These are phyloP conservation scores for Coleophoma crateriformis DNA, from an alignment of 2,329 filamentous ascomycete genomes.

Conservation along the genomic window DNA sequence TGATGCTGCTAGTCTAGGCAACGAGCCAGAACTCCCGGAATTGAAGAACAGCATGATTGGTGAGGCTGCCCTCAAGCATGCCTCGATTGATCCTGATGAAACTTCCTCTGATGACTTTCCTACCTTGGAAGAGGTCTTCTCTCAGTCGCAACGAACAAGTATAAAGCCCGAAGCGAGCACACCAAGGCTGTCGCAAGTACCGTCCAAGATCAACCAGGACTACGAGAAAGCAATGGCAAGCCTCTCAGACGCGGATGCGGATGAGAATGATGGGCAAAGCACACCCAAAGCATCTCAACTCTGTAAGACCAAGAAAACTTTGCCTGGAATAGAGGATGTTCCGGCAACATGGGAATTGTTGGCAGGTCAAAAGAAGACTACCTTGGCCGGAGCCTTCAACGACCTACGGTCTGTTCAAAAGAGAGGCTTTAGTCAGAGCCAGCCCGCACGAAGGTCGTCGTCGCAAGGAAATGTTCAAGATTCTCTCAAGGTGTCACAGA, in stretches of 20 bases:
- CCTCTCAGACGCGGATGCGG: conserved; percentile 24
- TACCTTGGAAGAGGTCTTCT: conserved; percentile 13
- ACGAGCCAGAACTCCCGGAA: conserved; percentile 1
- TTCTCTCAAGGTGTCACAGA: neutral
- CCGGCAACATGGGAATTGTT: neutral
- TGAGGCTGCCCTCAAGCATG: neutral
- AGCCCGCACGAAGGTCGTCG: neutral
- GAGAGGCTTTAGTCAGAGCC: neutral
- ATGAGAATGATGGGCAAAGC: conserved; percentile 8
- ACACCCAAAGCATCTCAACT: conserved; percentile 15
- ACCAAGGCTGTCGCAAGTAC: conserved; percentile 4
- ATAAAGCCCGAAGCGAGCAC: conserved; percentile 16
- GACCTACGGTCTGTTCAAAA: neutral
- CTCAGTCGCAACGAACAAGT: conserved; percentile 19
- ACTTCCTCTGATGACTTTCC: conserved; percentile 16
- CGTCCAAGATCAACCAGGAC: conserved; percentile 25
- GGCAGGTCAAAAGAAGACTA: neutral
- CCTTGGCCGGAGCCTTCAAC: neutral
- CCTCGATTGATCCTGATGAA: neutral
- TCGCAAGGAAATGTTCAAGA: neutral
- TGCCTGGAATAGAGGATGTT: neutral
- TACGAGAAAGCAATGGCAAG: conserved; percentile 40
- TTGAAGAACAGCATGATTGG: neutral
- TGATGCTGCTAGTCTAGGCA: conserved; percentile 1
- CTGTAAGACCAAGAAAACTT: neutral